These are phyloP conservation scores for Penicillium brevicompactum DNA, from an alignment of 2,329 filamentous ascomycete genomes.

Conservation along the genomic window DNA sequence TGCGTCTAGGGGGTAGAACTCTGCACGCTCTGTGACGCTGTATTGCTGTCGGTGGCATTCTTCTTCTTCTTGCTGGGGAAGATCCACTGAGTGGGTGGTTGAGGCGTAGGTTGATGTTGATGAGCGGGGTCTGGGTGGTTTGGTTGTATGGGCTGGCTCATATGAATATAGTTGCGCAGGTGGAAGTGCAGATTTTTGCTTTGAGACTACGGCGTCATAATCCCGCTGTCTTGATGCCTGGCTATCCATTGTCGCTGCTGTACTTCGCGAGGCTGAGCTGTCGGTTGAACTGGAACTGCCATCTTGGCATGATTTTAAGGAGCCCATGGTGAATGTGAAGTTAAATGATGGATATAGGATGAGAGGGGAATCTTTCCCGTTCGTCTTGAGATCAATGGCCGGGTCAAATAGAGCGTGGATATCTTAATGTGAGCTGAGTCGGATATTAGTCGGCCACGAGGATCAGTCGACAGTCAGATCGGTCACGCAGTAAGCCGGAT, in stretches of 20 bases:
- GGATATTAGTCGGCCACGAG: background rate
- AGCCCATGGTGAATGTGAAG: conserved; percentile 28
- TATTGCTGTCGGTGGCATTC: conserved; percentile 38
- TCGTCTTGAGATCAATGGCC: background rate
- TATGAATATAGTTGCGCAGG: background rate
- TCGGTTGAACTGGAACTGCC: conserved; percentile 41
- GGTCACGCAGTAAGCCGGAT: conserved; percentile 6
- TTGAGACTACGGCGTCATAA: conserved; percentile 15
- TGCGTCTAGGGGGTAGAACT: conserved; percentile 65
- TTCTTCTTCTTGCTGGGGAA: conserved; percentile 39
- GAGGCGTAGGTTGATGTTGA: conserved; percentile 83
- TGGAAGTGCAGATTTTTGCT: background rate
- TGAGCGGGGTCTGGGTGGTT: conserved; percentile 43
- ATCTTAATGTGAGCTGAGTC: background rate
- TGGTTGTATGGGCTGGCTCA: background rate
- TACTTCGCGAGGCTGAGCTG: conserved; percentile 45
- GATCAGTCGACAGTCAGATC: conserved; percentile 1
- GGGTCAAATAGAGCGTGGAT: background rate
- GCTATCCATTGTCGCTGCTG: conserved; percentile 42
- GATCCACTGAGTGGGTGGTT: conserved; percentile 63
- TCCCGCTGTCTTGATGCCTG: conserved; percentile 23
- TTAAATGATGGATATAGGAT: background rate
- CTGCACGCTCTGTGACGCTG: conserved; percentile 54
- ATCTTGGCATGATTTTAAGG: conserved; percentile 30
- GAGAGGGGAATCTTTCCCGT: background rate